Conservation (phyloP, 345 rosid genomes). For the Theobroma cacao region DNA sequence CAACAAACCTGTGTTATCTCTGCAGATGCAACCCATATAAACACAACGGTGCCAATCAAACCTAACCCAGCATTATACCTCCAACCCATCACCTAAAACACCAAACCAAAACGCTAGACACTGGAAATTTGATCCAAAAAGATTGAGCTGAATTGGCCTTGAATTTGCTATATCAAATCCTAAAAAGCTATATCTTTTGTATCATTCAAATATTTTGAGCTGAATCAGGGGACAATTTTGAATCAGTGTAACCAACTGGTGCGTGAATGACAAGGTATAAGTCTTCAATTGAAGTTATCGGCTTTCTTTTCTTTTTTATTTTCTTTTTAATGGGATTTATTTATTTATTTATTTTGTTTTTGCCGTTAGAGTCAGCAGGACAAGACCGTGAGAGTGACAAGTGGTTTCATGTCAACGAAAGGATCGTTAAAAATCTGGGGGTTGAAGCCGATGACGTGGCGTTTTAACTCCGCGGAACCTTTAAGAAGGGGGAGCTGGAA, state of each 20-base stretch:
- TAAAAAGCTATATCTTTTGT: no score
- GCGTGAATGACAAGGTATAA: conserved; percentile 6
- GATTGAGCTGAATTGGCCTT: conserved; percentile 1
- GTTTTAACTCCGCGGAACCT: background rate
- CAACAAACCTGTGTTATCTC: conserved; percentile 48
- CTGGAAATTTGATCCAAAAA: background rate
- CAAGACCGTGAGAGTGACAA: conserved; percentile 4
- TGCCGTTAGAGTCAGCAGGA: background rate
- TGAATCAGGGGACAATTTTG: background rate
- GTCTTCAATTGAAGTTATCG: background rate
- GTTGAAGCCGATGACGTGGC: background rate
- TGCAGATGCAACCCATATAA: conserved; percentile 53
- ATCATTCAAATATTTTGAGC: background rate
- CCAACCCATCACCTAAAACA: conserved; percentile 38
- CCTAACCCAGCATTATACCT: conserved; percentile 54
- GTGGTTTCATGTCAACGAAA: conserved; percentile 8
- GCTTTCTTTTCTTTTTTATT: background rate
- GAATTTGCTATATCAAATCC: conserved; percentile 7
- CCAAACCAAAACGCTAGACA: background rate
- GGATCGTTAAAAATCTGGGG: background rate
- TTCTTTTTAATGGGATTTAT: background rate
- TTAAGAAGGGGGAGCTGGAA: background rate
- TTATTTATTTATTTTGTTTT: background rate
- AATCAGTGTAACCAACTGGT: background rate
- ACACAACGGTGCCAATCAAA: conserved; percentile 45